Evolutionary conservation across 345 rosid genomes (phyloP).

Genomic region (Rubroshorea leprosula): DNA sequence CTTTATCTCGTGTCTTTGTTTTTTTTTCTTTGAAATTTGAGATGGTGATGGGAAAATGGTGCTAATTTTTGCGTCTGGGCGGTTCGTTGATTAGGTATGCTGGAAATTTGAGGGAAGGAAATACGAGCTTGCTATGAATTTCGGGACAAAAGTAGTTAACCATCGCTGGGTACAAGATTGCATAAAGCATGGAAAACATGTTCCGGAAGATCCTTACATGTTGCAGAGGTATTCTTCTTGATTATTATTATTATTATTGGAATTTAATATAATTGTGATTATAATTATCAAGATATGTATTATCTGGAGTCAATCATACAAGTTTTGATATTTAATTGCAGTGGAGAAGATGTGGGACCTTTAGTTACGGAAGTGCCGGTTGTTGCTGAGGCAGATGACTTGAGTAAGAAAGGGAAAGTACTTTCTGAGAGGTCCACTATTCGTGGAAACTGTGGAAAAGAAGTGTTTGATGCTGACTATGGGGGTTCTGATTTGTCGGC

Average conservation of each 20-base stretch:
- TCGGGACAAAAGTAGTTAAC: conserved; percentile 46
- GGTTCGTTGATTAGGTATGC: conserved; percentile 72
- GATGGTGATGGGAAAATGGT: not conserved
- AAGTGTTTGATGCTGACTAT: conserved; percentile 13
- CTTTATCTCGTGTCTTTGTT: not conserved
- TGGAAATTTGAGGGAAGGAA: conserved; percentile 78
- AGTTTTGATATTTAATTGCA: conserved; percentile 23
- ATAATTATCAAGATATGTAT: not conserved
- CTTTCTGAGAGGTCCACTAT: conserved; percentile 30
- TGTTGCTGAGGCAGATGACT: conserved; percentile 20
- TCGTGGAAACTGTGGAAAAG: conserved; percentile 14
- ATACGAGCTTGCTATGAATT: conserved; percentile 56
- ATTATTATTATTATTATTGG: too few relatives aligned
- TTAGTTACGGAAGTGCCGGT: conserved; percentile 40
- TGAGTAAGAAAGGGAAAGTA: conserved; percentile 24
- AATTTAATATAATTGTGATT: too few relatives aligned
- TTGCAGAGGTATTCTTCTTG: conserved; percentile 55
- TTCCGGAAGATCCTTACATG: conserved; percentile 56
- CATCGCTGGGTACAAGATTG: conserved; percentile 91
- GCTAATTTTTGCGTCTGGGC: not conserved
- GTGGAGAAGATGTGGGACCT: conserved; percentile 75
- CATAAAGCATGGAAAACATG: conserved; percentile 47
- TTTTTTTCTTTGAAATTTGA: not conserved
- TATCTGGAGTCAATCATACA: not conserved
- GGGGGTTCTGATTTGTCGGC: conserved; percentile 30